Base-by-base conservation (phyloP, 2,329 filamentous ascomycete genomes). In the Penicillium sp. region DNA sequence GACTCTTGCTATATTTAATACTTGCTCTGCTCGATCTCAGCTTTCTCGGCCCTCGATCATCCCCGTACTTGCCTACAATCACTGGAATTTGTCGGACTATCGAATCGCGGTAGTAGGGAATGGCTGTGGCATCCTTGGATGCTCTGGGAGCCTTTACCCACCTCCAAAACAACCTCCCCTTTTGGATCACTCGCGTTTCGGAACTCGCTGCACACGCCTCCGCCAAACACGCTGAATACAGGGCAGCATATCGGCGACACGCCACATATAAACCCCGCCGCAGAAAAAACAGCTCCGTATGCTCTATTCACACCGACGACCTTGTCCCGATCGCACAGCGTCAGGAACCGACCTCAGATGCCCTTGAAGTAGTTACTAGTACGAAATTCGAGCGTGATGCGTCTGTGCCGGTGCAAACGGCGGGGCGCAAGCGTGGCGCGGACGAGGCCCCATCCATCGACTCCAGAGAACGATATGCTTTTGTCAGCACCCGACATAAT, bases 401-500 rank as follows among this genome's bases (percentile, higher is more conserved):
- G 4, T 14, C 55, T 17, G 55, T 57, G 41, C 60, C 63, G 12
- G 49, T 52, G 12, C 63, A 63, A 35, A 54, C 55, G 20, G 58
- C 69, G 17, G 63, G 59, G 49, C 73, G 74, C 28, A 79, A 78
- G 59, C 74, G 73, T 17, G 72, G 71, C 37, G 66, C 71, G 12
- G 73, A 75, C 43, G 69, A 74, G 22, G 67, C 63, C 14, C 63
- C 69, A 6, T 78, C 75, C 0, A 58, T 75, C 35, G 66, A 70
- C 11, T 75, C 75, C 1, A 65, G 58, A 7, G 69, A 76, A 10
- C 69, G 65, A 17, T 66, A 69, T 31, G 63, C 68, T n/a, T 85
- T 86, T 62, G 90, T 89, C 72, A 87, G 90, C 56, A 87, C 87
- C 3, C 86, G 89, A 65, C 88, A 84, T 58, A 90, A 91, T 82